These are phyloP conservation scores for Sinapis alba DNA, from an alignment of 441 rosid species.

Conservation along the genomic window DNA sequence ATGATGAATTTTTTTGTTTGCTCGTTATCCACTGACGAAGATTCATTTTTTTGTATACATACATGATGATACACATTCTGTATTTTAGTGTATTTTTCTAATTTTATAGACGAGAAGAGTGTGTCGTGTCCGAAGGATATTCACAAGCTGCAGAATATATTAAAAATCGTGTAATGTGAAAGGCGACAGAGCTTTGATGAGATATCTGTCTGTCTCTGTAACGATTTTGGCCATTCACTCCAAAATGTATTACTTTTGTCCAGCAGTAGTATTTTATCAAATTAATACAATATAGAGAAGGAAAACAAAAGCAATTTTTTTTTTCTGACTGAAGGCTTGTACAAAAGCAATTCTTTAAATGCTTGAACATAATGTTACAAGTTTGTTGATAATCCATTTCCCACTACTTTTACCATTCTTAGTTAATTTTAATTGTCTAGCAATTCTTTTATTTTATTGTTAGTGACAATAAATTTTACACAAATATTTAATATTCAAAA, in stretches of 20 bases:
- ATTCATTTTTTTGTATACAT: not conserved
- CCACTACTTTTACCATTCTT: not conserved
- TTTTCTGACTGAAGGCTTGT: too few species aligned
- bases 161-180: conserved; percentile 23
- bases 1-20: not conserved
- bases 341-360: not conserved
- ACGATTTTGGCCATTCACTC: conserved; percentile 26
- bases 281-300: not conserved
- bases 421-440: not conserved
- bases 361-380: not conserved
- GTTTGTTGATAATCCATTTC: not conserved
- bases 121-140: conserved; percentile 34
- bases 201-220: conserved; percentile 38
- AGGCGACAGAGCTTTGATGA: conserved; percentile 42
- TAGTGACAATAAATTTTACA: not conserved
- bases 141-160: conserved; percentile 30
- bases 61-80: too few species aligned
- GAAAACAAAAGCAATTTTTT: not conserved
- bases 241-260: conserved; percentile 10
- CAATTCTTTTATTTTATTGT: not conserved
- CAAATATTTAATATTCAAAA: not conserved
- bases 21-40: not conserved
- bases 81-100: not conserved
- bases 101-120: conserved; percentile 9
- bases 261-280: not conserved